Evolutionary conservation across 441 rosid genomes (phyloP).

Genomic region (Pelargonium fulgidum): DNA sequence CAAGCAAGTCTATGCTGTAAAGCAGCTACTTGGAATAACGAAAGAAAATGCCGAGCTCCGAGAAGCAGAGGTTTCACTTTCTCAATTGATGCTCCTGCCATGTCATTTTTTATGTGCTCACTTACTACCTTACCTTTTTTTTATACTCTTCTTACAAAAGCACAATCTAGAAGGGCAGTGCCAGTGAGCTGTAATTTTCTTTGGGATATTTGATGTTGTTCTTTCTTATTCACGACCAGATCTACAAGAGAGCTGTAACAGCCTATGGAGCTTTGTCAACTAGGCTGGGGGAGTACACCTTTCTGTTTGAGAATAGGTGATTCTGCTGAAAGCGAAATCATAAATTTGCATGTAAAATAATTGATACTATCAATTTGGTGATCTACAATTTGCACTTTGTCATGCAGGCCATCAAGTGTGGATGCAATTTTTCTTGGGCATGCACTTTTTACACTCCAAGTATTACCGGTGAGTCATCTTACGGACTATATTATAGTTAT

Average conservation of each 20-base stretch:
- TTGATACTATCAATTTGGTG: not conserved
- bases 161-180: not conserved
- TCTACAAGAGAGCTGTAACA: conserved; percentile 56
- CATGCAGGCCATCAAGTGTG: conserved; percentile 77
- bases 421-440: conserved; percentile 74
- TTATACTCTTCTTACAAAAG: not conserved
- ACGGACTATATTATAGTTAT: not conserved
- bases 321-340: conserved; percentile 15
- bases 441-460: conserved; percentile 61
- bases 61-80: conserved; percentile 57
- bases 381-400: conserved; percentile 14
- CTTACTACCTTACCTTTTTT: not conserved
- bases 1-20: conserved; percentile 50
- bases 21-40: conserved; percentile 67
- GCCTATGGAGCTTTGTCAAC: conserved; percentile 81
- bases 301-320: conserved; percentile 72
- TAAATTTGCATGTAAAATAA: conserved; percentile 9
- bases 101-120: not conserved
- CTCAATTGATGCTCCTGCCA: conserved; percentile 10
- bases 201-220: not conserved
- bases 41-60: conserved; percentile 58
- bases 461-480: conserved; percentile 63
- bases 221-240: conserved; percentile 36
- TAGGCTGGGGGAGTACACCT: conserved; percentile 61
- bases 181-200: not conserved